Base-by-base conservation (phyloP, 2,329 filamentous ascomycete species). In the Ophiostoma sp. region DNA sequence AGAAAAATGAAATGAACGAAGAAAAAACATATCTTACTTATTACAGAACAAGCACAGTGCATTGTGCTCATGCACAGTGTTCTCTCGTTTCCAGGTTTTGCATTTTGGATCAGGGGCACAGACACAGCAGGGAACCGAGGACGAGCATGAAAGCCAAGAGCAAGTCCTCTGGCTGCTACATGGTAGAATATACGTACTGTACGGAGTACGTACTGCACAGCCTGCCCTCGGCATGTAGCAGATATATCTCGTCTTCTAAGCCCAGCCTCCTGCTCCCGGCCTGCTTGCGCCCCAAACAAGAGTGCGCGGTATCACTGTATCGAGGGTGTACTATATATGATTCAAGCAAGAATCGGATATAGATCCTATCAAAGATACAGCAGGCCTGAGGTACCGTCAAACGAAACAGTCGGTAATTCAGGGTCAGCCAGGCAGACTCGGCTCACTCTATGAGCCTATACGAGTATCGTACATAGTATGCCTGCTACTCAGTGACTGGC, bases 221-320 rank as follows among this genome's bases (percentile, higher is more conserved):
- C 52, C 52, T 48, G 52, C 48, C n/a, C 20, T 23, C 48, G 44
- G n/a, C n/a, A 27, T 54, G 52, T 54, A 27, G 27, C 57, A 33
- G 13, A 35, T 62, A 62, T 62, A 60, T 60, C 54, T 31, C 54
- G 54, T 60, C 54, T 31, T 33, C 27, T 33, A 62, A 15, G 48
- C 48, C 52, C 23, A 57, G 23, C 52, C 48, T 54, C n/a, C n/a
- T 39, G 10, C 10, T 11, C 36, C 36, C 2, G 36, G 36, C 36
- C 13, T 39, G 36, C 17, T 20, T 48, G 44, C 44, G 44, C 44
- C 44, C 44, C 20, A 48, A 48, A 48, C 44, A 48, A n/a, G 44
- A 48, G 20, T 48, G 44, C 44, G 44, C 8, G 44, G n/a, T 48
- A 11, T 54, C 1, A 27, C 15, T 54, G n/a, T 15, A 13, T 23